Conservation (phyloP, 2,329 filamentous ascomycete genomes). For the Whalleya microplaca region DNA sequence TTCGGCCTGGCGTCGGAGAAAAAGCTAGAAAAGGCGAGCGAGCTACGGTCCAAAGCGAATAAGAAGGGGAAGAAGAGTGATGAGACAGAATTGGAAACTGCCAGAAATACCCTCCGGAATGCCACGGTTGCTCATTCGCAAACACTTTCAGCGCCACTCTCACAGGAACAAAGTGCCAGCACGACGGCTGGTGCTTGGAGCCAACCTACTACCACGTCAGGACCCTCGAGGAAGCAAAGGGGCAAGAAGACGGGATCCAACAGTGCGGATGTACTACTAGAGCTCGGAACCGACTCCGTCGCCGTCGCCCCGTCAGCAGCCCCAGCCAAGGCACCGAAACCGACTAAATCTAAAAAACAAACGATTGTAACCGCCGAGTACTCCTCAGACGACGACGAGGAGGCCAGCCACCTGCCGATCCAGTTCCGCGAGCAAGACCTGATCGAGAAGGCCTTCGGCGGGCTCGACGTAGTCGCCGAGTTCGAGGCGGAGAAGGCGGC, state of each 20-base stretch:
- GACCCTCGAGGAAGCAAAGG: conserved; percentile 31
- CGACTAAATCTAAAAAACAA: conserved; percentile 37
- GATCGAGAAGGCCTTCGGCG: conserved; percentile 84
- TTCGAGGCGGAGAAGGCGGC: conserved; percentile 82
- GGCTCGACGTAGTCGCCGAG: conserved; percentile 78
- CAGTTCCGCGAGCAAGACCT: conserved; percentile 67
- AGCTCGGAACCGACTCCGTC: conserved; percentile 35
- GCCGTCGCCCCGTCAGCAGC: conserved; percentile 27
- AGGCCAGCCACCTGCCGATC: conserved; percentile 57
- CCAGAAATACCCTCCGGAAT: conserved; percentile 38
- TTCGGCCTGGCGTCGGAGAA: conserved; percentile 59
- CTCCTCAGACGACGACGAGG: conserved; percentile 54
- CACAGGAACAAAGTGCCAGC: conserved; percentile 17
- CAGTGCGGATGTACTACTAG: conserved; percentile 33
- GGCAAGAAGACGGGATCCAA: conserved; percentile 29
- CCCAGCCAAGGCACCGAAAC: conserved; percentile 29
- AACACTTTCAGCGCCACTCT: conserved; percentile 23
- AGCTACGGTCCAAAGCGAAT: conserved; percentile 35
- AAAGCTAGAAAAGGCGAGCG: conserved; percentile 26
- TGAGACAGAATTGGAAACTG: conserved; percentile 46
- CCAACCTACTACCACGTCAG: conserved; percentile 24
- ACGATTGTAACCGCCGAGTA: conserved; percentile 38
- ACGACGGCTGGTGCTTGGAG: conserved; percentile 38
- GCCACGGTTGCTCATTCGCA: conserved; percentile 27
- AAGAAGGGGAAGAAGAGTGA: conserved; percentile 40